Evolutionary conservation across 2,329 filamentous ascomycete species (phyloP).

Genomic region (Dothidotthia symphoricarpi): DNA sequence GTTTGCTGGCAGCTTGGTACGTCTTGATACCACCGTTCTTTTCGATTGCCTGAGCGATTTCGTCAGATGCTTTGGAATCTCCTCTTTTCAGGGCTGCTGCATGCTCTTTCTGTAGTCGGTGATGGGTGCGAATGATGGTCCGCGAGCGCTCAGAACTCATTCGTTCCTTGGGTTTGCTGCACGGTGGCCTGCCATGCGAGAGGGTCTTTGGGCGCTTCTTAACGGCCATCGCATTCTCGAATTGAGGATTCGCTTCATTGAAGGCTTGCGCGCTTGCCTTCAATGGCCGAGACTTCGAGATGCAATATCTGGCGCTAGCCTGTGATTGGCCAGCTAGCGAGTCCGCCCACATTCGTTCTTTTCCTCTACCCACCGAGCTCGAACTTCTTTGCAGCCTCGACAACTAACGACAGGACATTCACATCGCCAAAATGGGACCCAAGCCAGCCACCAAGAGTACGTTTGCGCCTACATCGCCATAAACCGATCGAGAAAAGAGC

Average conservation of each 20-base stretch:
- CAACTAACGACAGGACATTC: slow-evolving; percentile 36
- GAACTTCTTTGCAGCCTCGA: slow-evolving; percentile 29
- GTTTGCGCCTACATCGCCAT: slow-evolving; percentile 13
- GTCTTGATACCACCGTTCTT: slow-evolving; percentile 58
- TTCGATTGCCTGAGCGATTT: slow-evolving; percentile 52
- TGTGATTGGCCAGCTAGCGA: slow-evolving; percentile 14
- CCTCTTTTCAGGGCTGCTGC: slow-evolving; percentile 50
- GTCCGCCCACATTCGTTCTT: slow-evolving; percentile 5
- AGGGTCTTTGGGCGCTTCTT: slow-evolving; percentile 37
- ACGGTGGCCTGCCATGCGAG: slow-evolving; percentile 36
- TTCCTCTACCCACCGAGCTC: slow-evolving; percentile 15
- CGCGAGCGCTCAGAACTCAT: slow-evolving; percentile 59
- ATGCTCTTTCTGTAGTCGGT: slow-evolving; percentile 58
- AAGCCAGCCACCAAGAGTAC: slow-evolving; percentile 42
- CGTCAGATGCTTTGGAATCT: slow-evolving; percentile 41
- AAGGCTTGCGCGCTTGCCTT: neutral
- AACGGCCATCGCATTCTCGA: slow-evolving; percentile 23
- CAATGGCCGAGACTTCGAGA: slow-evolving; percentile 18
- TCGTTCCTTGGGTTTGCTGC: slow-evolving; percentile 27
- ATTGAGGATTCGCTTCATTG: slow-evolving; percentile 4
- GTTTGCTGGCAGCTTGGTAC: slow-evolving; percentile 63
- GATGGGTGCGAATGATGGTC: slow-evolving; percentile 59
- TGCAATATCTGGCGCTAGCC: slow-evolving; percentile 19
- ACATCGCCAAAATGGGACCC: slow-evolving; percentile 43
- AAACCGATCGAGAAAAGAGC: slow-evolving; percentile 10